Evolutionary conservation across 345 rosid genomes (phyloP).

Genomic region (Nephelium lappaceum): DNA sequence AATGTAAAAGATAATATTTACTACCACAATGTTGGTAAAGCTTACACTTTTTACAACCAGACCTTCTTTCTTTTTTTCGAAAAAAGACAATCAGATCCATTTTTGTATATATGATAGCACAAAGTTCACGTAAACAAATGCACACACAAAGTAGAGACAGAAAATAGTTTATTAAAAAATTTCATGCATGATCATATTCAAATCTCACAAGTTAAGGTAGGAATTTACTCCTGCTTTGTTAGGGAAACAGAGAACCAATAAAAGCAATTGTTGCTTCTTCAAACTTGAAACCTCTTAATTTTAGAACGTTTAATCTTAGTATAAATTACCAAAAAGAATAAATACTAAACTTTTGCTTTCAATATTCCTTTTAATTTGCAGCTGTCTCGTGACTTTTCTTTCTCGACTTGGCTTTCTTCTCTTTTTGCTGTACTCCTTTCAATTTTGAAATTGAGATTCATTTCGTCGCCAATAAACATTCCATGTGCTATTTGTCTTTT

Average conservation of each 20-base stretch:
- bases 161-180: not conserved
- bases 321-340: not conserved
- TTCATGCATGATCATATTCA: not conserved
- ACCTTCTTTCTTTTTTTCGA: no score
- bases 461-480: not conserved
- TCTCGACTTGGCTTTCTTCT: not conserved
- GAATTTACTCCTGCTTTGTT: not conserved
- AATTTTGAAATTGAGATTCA: not conserved
- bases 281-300: not conserved
- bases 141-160: not conserved
- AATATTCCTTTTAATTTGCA: not conserved
- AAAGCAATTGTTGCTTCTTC: not conserved
- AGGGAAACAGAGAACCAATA: not conserved
- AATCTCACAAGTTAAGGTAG: not conserved
- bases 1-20: no score
- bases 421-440: not conserved
- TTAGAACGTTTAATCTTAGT: not conserved
- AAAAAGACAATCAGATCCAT: no score
- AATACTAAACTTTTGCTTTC: not conserved
- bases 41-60: no score
- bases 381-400: conserved; percentile 3
- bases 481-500: not conserved
- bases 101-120: no score
- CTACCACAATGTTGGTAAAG: no score
- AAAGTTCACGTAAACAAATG: no score